A percentile compares a stretch with the other conserved stretches of the same genome.
Conservation (phyloP, 768 basidiomycete genomes). For the Calocera viscosa region DNA sequence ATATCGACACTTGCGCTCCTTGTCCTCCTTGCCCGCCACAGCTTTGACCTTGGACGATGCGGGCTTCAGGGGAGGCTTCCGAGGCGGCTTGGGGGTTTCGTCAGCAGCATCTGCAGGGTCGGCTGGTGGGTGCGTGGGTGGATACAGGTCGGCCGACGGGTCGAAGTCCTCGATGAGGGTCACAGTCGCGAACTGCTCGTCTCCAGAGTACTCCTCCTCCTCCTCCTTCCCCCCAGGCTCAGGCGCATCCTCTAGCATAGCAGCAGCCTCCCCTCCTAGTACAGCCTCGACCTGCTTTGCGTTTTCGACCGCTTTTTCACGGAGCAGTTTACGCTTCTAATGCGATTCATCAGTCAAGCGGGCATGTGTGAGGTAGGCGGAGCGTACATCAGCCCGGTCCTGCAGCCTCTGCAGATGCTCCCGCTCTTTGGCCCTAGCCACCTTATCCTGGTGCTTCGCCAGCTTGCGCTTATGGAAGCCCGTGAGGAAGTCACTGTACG, state of each 20-base stretch:
- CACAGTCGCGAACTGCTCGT: constrained; percentile 76
- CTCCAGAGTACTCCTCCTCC: constrained; percentile 67
- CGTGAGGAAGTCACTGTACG: constrained; percentile 62
- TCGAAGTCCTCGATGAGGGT: constrained; percentile 90
- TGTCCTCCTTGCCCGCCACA: background rate
- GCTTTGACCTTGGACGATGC: constrained; percentile 13
- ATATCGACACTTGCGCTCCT: constrained; percentile 35
- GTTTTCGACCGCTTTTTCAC: constrained; percentile 67
- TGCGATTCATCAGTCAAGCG: background rate
- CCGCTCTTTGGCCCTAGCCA: constrained; percentile 57
- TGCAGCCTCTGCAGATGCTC: constrained; percentile 67
- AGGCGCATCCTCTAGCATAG: constrained; percentile 25
- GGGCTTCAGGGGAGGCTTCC: background rate
- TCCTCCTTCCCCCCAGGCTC: constrained; percentile 40
- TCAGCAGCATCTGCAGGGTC: constrained; percentile 10
- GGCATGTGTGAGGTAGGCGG: background rate
- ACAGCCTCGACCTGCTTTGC: constrained; percentile 65
- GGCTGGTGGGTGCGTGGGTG: background rate
- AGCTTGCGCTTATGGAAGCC: constrained; percentile 90
- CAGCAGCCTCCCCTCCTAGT: constrained; percentile 11
- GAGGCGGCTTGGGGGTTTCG: constrained; percentile 1
- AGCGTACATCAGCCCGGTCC: constrained; percentile 59
- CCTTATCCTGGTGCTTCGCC: constrained; percentile 63
- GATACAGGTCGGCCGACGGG: constrained; percentile 37
- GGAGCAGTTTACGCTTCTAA: constrained; percentile 65